Conservation (phyloP, 2,329 filamentous ascomycete genomes). For the Fusarium compactum region DNA sequence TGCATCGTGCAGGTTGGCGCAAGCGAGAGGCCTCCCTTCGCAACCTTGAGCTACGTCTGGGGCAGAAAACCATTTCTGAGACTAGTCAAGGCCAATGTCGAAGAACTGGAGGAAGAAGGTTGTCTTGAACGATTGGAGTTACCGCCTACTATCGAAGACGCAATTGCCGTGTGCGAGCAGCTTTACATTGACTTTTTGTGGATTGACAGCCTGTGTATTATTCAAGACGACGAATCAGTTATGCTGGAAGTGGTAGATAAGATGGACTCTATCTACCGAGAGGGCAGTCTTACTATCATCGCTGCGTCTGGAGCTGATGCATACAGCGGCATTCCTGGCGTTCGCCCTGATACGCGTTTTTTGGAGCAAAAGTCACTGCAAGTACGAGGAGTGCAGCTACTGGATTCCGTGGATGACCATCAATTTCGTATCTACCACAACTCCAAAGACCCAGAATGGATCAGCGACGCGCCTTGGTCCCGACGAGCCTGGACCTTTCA, state of each 20-base stretch:
- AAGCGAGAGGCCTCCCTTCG: neutral
- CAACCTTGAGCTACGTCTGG: neutral
- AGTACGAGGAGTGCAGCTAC: neutral
- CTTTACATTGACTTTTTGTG: neutral
- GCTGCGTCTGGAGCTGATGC: neutral
- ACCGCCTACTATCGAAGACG: neutral
- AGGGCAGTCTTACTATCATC: neutral
- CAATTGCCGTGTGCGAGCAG: neutral
- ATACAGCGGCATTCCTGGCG: neutral
- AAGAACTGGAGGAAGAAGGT: neutral
- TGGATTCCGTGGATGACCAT: neutral
- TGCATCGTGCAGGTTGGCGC: neutral
- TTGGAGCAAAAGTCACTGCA: neutral
- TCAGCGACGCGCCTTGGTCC: neutral
- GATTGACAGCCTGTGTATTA: neutral
- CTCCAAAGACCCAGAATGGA: neutral
- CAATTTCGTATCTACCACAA: neutral
- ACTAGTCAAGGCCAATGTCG: neutral
- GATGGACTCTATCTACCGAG: neutral
- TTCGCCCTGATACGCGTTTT: accelerated
- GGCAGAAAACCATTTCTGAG: neutral
- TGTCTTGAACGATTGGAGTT: neutral
- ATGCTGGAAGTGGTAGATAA: neutral
- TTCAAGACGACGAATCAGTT: neutral
- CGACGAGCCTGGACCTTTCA: neutral